Base-by-base conservation (phyloP, 2,329 filamentous ascomycete genomes). In the Teratosphaeriaceae sp. region DNA sequence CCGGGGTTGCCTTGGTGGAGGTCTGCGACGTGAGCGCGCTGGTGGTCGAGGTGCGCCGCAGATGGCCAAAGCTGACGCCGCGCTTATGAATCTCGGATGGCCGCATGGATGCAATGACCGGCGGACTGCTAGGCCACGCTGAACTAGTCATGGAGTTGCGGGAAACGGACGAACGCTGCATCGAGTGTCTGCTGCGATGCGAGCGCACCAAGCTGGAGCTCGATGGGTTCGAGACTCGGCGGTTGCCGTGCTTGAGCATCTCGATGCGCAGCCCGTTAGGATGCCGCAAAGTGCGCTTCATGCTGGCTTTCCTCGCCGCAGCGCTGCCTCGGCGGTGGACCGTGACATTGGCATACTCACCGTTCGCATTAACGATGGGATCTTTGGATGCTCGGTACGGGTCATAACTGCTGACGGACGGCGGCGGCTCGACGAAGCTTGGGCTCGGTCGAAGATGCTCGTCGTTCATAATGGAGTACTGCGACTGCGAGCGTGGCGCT, bases 331-430 rank as follows among this genome's bases (percentile, higher is more conserved):
- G 57, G 7, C 80, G 77, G 55, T 88, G 82, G 37, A 92, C 72
- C 0, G 79, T 79, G 40, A 88, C 77, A 53, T 79, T 84, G 22
- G 82, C 74, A 54, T 80, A 80, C 46, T 80, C 76, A 6, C 70
- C 72, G 39, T 79, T 73, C 0, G 70, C 66, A 19, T 51, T 52
- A 38, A 64, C 46, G 40, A 76, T 66, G 18, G 71, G 68, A 43
- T 75, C 67, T 50, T 75, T 73, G 2, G 84, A 88, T 3, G 84
- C 79, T 56, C 85, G 79, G 62, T 85, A 94, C 0, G 88, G 88
- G 61, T 95, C 89, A 55, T 94, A 94, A 63, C 84, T 92, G 49
- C 76, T 68, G 46, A 73, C 65, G 31, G 59, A 77, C 53, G 57
- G 72, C 59, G 73, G 68, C 24, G 70, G 65, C 43, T 73, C 72